Evolutionary conservation across 345 rosid genomes (phyloP).

Genomic region (Citrus australasica): DNA sequence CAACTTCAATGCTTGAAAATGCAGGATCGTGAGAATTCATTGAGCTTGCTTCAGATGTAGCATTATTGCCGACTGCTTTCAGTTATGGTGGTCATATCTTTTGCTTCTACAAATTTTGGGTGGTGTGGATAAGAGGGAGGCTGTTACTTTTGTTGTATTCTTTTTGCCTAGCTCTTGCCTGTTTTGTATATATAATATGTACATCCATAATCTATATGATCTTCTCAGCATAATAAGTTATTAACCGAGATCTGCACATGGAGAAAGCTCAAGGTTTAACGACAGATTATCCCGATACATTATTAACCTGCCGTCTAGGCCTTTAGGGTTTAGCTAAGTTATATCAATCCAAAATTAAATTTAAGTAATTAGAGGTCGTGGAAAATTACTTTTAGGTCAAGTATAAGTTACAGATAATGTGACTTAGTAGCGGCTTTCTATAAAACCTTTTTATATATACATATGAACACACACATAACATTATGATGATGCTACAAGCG

Average conservation of each 20-base stretch:
- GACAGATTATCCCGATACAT: not conserved
- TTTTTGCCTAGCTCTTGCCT: not conserved
- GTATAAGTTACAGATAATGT: too few relatives aligned
- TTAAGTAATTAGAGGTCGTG: too few relatives aligned
- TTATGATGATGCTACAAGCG: too few relatives aligned
- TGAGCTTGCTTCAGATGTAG: conserved; percentile 18
- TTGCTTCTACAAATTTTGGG: not conserved
- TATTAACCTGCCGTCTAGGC: too few relatives aligned
- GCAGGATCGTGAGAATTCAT: conserved; percentile 42
- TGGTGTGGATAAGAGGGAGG: not conserved
- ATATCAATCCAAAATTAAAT: too few relatives aligned
- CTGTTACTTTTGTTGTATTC: not conserved
- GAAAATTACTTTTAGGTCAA: too few relatives aligned
- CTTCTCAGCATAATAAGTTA: not conserved
- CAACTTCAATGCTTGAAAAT: conserved; percentile 14
- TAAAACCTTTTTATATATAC: too few relatives aligned
- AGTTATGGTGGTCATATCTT: not conserved
- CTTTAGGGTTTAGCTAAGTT: too few relatives aligned
- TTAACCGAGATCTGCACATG: not conserved
- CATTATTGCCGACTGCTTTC: not conserved
- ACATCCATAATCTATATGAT: too few relatives aligned
- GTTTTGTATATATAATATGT: not conserved
- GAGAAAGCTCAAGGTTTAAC: not conserved
- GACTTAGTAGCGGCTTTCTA: too few relatives aligned
- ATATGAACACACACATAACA: too few relatives aligned